A percentile compares a stretch with the other conserved stretches of the same genome.
phyloP scores from a whole-genome alignment of 1,139 yeast genomes.

The Candida glucosophila region DNA sequence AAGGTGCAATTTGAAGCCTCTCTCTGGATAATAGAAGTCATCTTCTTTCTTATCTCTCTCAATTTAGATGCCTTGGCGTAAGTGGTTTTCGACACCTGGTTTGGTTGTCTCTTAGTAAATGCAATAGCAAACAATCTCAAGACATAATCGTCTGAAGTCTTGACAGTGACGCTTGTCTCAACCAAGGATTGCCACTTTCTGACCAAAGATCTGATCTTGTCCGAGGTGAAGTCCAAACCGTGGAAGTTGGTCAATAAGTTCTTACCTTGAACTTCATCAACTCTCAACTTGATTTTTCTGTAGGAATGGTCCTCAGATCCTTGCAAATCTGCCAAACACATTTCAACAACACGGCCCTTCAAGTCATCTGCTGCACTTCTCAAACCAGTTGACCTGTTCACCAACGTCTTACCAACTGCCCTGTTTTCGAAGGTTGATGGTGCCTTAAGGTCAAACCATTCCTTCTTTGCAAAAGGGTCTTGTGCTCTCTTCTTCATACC shows the following conservation, averaged over 20 bases:
- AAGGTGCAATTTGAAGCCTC: constrained; percentile 43
- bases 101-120: constrained; percentile 45
- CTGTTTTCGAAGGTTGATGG: constrained; percentile 45
- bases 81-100: constrained; percentile 44
- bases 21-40: constrained; percentile 45
- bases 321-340: constrained; percentile 42
- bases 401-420: constrained; percentile 44
- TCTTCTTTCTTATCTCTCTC: constrained; percentile 44
- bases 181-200: constrained; percentile 49
- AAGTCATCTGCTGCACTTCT: constrained; percentile 46
- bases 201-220: constrained; percentile 43
- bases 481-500: constrained; percentile 46
- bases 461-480: constrained; percentile 46
- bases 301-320: constrained; percentile 46
- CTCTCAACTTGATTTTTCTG: constrained; percentile 47
- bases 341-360: constrained; percentile 46
- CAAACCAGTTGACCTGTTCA: constrained; percentile 45
- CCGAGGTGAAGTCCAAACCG: constrained; percentile 43
- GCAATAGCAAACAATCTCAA: constrained; percentile 45
- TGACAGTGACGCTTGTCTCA: constrained; percentile 44
- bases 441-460: constrained; percentile 46
- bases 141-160: constrained; percentile 43
- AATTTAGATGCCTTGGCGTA: constrained; percentile 44
- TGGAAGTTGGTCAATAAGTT: constrained; percentile 48
- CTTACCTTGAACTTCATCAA: constrained; percentile 47